These are phyloP conservation scores for Entomortierella beljakovae DNA, from an alignment of 192 early-diverging fungal species.

Conservation along the genomic window DNA sequence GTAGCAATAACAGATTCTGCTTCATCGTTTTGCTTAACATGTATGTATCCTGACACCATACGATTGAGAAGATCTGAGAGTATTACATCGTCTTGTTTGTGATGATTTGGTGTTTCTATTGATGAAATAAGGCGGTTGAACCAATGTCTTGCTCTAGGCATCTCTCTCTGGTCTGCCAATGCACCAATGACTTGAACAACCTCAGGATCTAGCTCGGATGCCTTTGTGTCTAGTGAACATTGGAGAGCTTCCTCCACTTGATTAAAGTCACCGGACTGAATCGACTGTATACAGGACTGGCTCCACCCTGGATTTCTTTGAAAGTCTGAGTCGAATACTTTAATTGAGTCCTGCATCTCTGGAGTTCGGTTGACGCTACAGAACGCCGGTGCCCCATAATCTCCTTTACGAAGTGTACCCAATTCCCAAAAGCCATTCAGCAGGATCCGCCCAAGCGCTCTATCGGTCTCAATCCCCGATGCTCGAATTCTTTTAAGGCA, in stretches of 20 bases:
- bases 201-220: background rate
- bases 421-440: slow-evolving; percentile 30
- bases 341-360: background rate
- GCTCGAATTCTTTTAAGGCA: slow-evolving; percentile 27
- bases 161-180: slow-evolving; percentile 16
- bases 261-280: slow-evolving; percentile 17
- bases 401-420: slow-evolving; percentile 23
- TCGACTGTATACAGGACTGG: slow-evolving; percentile 18
- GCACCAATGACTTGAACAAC: slow-evolving; percentile 21
- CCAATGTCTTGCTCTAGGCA: slow-evolving; percentile 39
- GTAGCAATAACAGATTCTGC: slow-evolving; percentile 24
- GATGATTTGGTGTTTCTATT: background rate
- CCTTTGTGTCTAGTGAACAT: background rate
- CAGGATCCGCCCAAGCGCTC: slow-evolving; percentile 34
- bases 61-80: slow-evolving; percentile 3
- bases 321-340: slow-evolving; percentile 8
- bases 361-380: background rate
- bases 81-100: background rate
- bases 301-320: slow-evolving; percentile 25
- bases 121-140: slow-evolving; percentile 10
- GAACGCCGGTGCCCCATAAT: slow-evolving; percentile 14
- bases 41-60: slow-evolving; percentile 38
- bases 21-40: slow-evolving; percentile 4
- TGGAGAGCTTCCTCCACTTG: slow-evolving; percentile 37
- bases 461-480: slow-evolving; percentile 38